Conservation (phyloP, 2,329 filamentous ascomycete species). For the Ophiostoma sp. region DNA sequence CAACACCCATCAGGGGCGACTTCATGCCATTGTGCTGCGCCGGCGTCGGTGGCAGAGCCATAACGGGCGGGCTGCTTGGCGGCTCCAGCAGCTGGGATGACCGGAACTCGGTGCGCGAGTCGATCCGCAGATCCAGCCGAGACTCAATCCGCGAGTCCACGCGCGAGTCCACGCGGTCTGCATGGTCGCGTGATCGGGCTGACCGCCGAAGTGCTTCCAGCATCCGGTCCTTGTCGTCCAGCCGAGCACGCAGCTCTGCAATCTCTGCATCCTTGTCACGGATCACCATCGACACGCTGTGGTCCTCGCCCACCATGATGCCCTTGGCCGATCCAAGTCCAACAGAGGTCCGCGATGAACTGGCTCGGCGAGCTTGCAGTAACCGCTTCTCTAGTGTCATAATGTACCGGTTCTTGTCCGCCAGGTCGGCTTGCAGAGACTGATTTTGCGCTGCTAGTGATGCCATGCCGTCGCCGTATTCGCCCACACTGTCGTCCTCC, state of each 20-base stretch:
- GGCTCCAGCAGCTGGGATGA: constrained; percentile 34
- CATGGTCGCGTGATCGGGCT: constrained; percentile 76
- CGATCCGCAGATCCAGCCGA: constrained; percentile 38
- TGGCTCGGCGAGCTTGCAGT: constrained; percentile 82
- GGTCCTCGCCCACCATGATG: constrained; percentile 71
- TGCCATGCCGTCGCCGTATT: constrained; percentile 81
- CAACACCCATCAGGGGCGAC: constrained; percentile 16
- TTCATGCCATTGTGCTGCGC: constrained; percentile 12
- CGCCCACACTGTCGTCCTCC: constrained; percentile 67
- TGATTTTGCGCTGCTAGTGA: constrained; percentile 78
- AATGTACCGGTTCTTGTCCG: constrained; percentile 97
- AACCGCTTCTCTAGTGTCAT: constrained; percentile 86
- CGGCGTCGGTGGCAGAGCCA: constrained; percentile 27
- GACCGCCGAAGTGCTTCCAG: constrained; percentile 77
- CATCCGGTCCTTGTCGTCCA: constrained; percentile 96
- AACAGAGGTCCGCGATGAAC: constrained; percentile 78
- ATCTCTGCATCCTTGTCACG: constrained; percentile 92
- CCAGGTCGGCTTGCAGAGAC: constrained; percentile 87
- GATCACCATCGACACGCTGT: constrained; percentile 64
- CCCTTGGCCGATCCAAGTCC: constrained; percentile 56
- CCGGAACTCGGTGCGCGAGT: constrained; percentile 32
- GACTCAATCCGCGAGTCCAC: constrained; percentile 12
- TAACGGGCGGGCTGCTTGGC: constrained; percentile 29
- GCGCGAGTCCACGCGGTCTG: constrained; percentile 49
- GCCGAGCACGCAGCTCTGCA: constrained; percentile 74